Evolutionary conservation across 1,284 basidiomycete species (phyloP), one percentile per base, ranked within the genome.

Genomic region (Puccinia coronata): DNA sequence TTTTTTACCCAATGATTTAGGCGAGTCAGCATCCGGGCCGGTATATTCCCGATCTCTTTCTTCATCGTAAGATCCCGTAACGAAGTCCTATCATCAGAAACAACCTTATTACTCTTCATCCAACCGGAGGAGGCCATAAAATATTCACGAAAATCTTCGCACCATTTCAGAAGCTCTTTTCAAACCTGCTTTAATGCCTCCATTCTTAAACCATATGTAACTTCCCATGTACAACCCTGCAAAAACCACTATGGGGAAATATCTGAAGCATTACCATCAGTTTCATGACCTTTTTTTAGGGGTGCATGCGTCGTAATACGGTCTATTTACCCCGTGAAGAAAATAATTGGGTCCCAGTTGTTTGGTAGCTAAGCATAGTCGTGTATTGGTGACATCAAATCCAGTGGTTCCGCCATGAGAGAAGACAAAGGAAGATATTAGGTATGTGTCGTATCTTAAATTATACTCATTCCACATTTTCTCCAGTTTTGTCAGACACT

Each of bases 261-360:
- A 73, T 36, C 71, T 73, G 36, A 36, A 34, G 8, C 31, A 1
- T 18, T 12, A 14, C 25, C 20, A 73, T 73, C 43, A 73, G 53
- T 25, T 71, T 71, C 41, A 4, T 25, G 23, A 55, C n/a, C 49
- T 36, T 41, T 18, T 16, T 63, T 8, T 1, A 36, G 39, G 8
- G 36, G n/a, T n/a, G n/a, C n/a, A n/a, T n/a, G n/a, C n/a, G n/a
- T n/a, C n/a, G n/a, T n/a, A 23, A 9, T 71, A 3, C 69, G 20
- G 23, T 8, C 23, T 8, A 73, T 20, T 73, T 23, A 73, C 71
- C 71, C 71, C 4, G 71, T 73, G 36, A 73, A 73, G 49, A 73
- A 73, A 23, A 57, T 18, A 12, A 57, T 41, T 14, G 71, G 49
- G 53, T 53, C 49, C 71, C 71, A 73, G 53, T 73, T 34, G 25